Evolutionary conservation across 164 flowering plant species (phyloP).

Genomic region (Vitis amurensis): DNA sequence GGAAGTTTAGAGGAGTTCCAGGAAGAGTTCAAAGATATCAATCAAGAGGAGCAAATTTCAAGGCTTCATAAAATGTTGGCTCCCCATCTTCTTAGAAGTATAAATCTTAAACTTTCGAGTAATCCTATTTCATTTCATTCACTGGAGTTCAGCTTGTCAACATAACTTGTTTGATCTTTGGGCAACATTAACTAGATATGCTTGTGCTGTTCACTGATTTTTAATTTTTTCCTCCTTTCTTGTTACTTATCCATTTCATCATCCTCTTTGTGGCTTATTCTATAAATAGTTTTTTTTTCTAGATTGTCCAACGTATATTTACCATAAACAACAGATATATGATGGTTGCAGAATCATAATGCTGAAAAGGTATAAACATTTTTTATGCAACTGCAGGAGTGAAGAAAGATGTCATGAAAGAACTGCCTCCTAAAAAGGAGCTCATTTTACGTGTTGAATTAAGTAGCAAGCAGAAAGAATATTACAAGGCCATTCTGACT

Average conservation of each 20-base stretch:
- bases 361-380: not conserved
- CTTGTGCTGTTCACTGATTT: too few relatives aligned
- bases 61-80: slow-evolving; percentile 96
- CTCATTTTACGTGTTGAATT: slow-evolving; percentile 94
- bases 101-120: slow-evolving; percentile 11
- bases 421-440: slow-evolving; percentile 96
- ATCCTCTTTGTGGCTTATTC: too few relatives aligned
- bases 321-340: too few relatives aligned
- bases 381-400: slow-evolving; percentile 57
- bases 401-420: slow-evolving; percentile 98
- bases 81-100: slow-evolving; percentile 98
- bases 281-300: too few relatives aligned
- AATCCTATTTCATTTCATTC: not conserved
- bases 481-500: slow-evolving; percentile 93
- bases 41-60: slow-evolving; percentile 96
- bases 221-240: too few relatives aligned
- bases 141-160: not conserved
- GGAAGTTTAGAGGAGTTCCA: slow-evolving; percentile 94
- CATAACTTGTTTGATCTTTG: not conserved
- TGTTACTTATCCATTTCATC: too few relatives aligned
- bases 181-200: too few relatives aligned
- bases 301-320: too few relatives aligned
- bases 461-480: slow-evolving; percentile 92
- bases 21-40: slow-evolving; percentile 94
- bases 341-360: too few relatives aligned